Evolutionary conservation across 2,329 filamentous ascomycete genomes (phyloP), one percentile per base, ranked within the genome.

Genomic region (Lecanosticta acicola): DNA sequence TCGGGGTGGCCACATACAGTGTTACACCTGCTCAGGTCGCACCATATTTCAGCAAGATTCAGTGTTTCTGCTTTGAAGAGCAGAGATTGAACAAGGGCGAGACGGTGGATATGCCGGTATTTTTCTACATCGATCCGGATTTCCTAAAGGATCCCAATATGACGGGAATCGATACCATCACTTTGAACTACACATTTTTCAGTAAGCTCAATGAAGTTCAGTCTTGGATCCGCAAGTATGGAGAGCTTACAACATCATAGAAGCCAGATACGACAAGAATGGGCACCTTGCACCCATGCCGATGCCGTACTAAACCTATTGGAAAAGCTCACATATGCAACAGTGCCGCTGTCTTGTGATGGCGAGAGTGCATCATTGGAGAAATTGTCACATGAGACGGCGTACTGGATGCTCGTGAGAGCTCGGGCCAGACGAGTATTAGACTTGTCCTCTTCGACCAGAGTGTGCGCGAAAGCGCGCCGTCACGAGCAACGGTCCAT

Each of bases 41-140:
- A 35, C 90, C 88, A 1, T 98, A 98, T 68, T 98, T 98, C 65
- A 94, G 87, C 79, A 98, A 98, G 78, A 98, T 98, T 37, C 93
- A 98, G 69, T 98, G 93, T 65, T 98, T 98, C 69, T 98, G 93
- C 69, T 98, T 98, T 61, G 93, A 98, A 72, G 91, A 78, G 66
- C 93, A 98, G 76, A 78, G 94, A 51, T 70, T 98, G 55, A 91
- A 93, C 64, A 90, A 90, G 4, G 90, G 91, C 36, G 94, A 98
- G 76, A 93, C 89, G 36, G 93, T 98, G 43, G 93, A 98, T 67
- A 98, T 98, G 94, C 94, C 93, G 0, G 94, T 98, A 0, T 98
- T 98, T 69, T 98, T 98, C 71, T 98, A 97, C 68, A 85, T 98
- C 55, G 93, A 98, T 63, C 93, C 93, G 0, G 93, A 97, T 64